A percentile compares a stretch with the other conserved stretches of the same genome.
These are phyloP conservation scores for Bisporella sp. DNA, from an alignment of 2,329 filamentous ascomycete species.

Conservation along the genomic window DNA sequence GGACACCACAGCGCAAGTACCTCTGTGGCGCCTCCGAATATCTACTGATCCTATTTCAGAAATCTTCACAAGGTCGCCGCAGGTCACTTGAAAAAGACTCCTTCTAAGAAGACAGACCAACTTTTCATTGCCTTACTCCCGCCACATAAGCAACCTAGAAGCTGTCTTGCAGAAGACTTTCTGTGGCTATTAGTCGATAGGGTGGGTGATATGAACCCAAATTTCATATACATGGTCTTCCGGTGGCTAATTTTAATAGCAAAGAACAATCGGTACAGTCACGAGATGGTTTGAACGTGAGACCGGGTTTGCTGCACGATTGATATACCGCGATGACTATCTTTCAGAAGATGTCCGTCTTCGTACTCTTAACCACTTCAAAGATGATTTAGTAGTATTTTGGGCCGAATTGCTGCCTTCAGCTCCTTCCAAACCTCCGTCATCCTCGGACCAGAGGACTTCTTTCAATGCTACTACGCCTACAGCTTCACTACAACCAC, in stretches of 20 bases:
- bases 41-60: neutral
- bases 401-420: too few relatives aligned
- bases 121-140: neutral
- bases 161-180: neutral
- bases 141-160: neutral
- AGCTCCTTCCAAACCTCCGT: too few relatives aligned
- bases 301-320: too few relatives aligned
- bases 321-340: too few relatives aligned
- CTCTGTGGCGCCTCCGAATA: neutral
- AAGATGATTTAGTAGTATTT: too few relatives aligned
- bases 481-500: too few relatives aligned
- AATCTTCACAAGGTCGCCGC: neutral
- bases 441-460: too few relatives aligned
- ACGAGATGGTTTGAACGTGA: neutral
- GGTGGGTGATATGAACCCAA: neutral
- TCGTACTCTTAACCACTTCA: too few relatives aligned
- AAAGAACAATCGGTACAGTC: neutral
- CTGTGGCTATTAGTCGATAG: neutral
- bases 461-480: too few relatives aligned
- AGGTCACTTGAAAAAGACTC: neutral
- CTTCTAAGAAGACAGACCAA: neutral
- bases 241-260: neutral
- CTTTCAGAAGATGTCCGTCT: too few relatives aligned
- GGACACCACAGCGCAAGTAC: neutral
- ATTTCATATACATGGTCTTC: neutral